Conservation (phyloP, 225 moss, liverwort and hornwort species). For the Anthoceros angustus region DNA sequence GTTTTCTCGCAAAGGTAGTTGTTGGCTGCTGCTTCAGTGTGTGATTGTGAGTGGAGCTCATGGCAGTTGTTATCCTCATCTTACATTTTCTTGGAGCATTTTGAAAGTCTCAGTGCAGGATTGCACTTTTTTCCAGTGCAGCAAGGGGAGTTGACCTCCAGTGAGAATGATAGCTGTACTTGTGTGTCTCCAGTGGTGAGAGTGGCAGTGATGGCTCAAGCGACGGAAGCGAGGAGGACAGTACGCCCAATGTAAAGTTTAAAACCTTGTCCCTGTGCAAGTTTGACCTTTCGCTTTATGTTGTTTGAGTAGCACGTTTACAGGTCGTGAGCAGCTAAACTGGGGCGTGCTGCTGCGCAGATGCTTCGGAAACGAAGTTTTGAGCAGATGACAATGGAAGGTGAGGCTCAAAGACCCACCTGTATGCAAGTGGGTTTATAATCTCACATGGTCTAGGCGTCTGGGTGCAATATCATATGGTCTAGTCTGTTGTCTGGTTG, state of each 20-base stretch:
- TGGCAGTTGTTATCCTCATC: background rate
- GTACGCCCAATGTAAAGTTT: conserved; percentile 17
- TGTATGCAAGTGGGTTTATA: background rate
- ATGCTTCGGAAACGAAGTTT: conserved; percentile 34
- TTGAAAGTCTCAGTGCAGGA: no score
- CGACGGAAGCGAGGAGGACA: conserved; percentile 39
- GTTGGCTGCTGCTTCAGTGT: background rate
- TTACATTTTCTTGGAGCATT: background rate
- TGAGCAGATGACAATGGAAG: conserved; percentile 47
- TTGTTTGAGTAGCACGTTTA: background rate
- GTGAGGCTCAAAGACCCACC: background rate
- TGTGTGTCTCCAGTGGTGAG: conserved; percentile 16
- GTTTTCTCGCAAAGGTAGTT: conserved; percentile 30
- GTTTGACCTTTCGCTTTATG: no score
- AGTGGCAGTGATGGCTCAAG: conserved; percentile 44
- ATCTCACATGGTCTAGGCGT: background rate
- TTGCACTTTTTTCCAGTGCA: no score
- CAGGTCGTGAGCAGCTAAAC: background rate
- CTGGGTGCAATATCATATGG: background rate
- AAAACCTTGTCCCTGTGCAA: background rate
- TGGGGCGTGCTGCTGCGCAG: background rate
- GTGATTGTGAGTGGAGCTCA: background rate
- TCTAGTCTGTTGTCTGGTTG: conserved; percentile 7
- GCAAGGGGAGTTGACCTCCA: background rate
- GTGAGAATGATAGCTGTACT: background rate